A percentile compares a stretch with the other conserved stretches of the same genome.
These are phyloP conservation scores for Nakazawaea ambrosiae DNA, from an alignment of 805 yeast genomes.

Conservation along the genomic window DNA sequence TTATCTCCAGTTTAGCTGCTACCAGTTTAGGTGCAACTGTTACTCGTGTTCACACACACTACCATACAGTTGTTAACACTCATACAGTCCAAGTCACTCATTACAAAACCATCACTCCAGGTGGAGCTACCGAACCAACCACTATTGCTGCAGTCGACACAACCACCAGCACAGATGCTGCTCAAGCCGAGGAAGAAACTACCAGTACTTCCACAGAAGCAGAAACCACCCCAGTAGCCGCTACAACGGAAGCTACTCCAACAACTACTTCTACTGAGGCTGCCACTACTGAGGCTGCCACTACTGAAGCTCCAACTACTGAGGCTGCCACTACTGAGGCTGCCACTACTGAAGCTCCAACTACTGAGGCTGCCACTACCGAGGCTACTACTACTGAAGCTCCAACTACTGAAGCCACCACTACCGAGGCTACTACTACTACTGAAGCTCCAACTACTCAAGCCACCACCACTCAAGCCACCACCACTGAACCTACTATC, in stretches of 20 bases:
- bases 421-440: slow-evolving; percentile 12
- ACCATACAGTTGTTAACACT: slow-evolving; percentile 8
- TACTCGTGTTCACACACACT: slow-evolving; percentile 7
- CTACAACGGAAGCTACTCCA: slow-evolving; percentile 1
- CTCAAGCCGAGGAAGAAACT: background rate
- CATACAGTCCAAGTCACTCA: slow-evolving; percentile 4
- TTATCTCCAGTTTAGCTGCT: slow-evolving; percentile 9
- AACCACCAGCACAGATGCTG: slow-evolving; percentile 1
- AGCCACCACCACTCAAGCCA: slow-evolving; percentile 14
- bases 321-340: slow-evolving; percentile 3
- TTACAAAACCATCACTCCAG: slow-evolving; percentile 6
- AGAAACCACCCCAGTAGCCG: no score
- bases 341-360: slow-evolving; percentile 10
- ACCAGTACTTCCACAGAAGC: no score
- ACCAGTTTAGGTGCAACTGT: slow-evolving; percentile 8
- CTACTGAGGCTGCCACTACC: slow-evolving; percentile 2
- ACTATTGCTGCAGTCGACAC: slow-evolving; percentile 10
- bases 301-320: slow-evolving; percentile 1
- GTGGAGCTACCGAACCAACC: slow-evolving; percentile 4
- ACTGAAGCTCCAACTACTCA: slow-evolving; percentile 14
- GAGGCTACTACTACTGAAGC: slow-evolving; percentile 11
- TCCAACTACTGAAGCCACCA: slow-evolving; percentile 12
- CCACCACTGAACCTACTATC: slow-evolving; percentile 9
- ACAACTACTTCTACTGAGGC: slow-evolving; percentile 2
- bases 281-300: slow-evolving; percentile 12